Conservation (phyloP, 345 rosid genomes). For the Passiflora organensis region DNA sequence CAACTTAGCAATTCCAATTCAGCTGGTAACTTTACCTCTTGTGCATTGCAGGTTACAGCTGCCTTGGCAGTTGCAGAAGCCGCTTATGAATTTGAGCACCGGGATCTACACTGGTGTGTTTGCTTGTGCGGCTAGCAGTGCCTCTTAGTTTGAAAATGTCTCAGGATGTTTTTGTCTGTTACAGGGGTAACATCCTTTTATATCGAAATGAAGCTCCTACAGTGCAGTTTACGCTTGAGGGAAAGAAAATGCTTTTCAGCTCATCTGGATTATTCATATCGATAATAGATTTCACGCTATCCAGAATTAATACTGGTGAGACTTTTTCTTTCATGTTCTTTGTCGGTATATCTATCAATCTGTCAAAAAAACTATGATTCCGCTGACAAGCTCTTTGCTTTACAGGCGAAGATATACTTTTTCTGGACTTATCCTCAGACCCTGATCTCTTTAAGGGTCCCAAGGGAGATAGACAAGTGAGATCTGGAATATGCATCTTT, state of each 20-base stretch:
- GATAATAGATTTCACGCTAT: slow-evolving; percentile 89
- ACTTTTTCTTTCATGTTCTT: not conserved
- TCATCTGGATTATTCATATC: slow-evolving; percentile 61
- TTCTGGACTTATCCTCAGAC: slow-evolving; percentile 77
- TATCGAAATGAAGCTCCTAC: slow-evolving; percentile 51
- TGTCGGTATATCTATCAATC: too few species aligned
- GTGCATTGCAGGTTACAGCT: slow-evolving; percentile 62
- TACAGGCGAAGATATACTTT: slow-evolving; percentile 78
- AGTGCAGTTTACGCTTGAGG: slow-evolving; percentile 53
- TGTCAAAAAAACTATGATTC: not conserved
- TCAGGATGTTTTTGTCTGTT: slow-evolving; percentile 8
- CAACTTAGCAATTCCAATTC: not conserved
- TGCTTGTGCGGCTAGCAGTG: slow-evolving; percentile 1
- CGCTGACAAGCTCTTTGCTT: slow-evolving; percentile 5
- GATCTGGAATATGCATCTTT: slow-evolving; percentile 4
- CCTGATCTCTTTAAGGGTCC: slow-evolving; percentile 87
- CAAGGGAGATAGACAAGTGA: slow-evolving; percentile 86
- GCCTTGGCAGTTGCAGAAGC: slow-evolving; percentile 92
- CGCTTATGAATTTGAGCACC: slow-evolving; percentile 91
- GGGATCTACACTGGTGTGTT: slow-evolving; percentile 82
- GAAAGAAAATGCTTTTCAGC: slow-evolving; percentile 42
- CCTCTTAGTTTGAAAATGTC: not conserved
- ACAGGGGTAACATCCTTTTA: slow-evolving; percentile 88
- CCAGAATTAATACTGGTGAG: slow-evolving; percentile 84
- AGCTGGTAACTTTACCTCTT: slow-evolving; percentile 2